Percentiles rank a stretch among this genome's conserved stretches.
Evolutionary conservation across 176 grass and related monocot genomes (phyloP).

Genomic region (Oryza australiensis): DNA sequence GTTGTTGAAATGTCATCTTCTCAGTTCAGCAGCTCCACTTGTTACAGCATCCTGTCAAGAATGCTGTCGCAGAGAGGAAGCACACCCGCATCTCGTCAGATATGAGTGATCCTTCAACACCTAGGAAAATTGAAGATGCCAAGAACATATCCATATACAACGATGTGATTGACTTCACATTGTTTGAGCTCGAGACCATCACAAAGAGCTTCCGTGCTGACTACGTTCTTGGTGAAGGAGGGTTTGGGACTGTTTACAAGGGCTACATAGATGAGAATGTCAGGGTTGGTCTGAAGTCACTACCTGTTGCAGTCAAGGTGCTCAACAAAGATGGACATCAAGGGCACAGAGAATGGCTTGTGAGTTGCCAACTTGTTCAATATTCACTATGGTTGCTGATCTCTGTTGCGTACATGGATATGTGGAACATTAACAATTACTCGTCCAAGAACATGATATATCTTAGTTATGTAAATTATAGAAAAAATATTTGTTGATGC

Average conservation of each 20-base stretch:
- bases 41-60: conserved; percentile 75
- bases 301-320: conserved; percentile 97
- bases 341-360: conserved; percentile 99
- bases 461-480: neutral
- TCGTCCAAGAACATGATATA: neutral
- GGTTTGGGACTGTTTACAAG: conserved; percentile 98
- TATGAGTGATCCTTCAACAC: conserved; percentile 72
- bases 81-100: conserved; percentile 67
- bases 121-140: conserved; percentile 76
- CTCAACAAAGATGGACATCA: conserved; percentile 98
- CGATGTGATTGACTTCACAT: conserved; percentile 88
- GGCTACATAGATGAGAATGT: conserved; percentile 99
- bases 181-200: conserved; percentile 97
- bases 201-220: conserved; percentile 95
- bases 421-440: neutral
- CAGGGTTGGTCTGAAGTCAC: conserved; percentile 83
- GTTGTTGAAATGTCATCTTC: conserved; percentile 14
- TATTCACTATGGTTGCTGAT: conserved; percentile 5
- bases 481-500: neutral
- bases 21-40: conserved; percentile 96
- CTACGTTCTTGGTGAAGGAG: conserved; percentile 96
- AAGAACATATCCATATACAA: conserved; percentile 97
- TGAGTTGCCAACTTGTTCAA: conserved; percentile 63
- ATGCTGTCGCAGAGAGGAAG: conserved; percentile 61
- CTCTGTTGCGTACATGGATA: conserved; percentile 12